These are phyloP conservation scores for Pseudogymnoascus pannorum DNA, from an alignment of 2,329 filamentous ascomycete species.

Conservation along the genomic window DNA sequence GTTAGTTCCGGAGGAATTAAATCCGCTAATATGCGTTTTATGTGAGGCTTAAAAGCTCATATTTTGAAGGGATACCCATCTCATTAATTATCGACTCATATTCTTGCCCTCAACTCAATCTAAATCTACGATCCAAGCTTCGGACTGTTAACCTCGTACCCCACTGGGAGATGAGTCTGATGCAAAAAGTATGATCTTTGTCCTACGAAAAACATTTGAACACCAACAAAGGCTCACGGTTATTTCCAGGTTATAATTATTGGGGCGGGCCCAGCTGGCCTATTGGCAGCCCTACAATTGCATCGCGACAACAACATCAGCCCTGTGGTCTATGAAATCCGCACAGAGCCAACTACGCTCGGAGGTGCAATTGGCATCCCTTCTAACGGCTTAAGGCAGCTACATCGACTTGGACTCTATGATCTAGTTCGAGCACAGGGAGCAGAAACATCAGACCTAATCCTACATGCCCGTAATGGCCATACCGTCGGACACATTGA, in stretches of 20 bases:
- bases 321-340: slow-evolving; percentile 26
- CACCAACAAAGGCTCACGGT: no score
- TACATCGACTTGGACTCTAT: slow-evolving; percentile 24
- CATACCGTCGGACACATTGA: slow-evolving; percentile 19
- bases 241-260: slow-evolving; percentile 15
- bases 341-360: slow-evolving; percentile 25
- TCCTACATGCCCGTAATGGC: slow-evolving; percentile 22
- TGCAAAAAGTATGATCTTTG: no score
- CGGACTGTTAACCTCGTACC: no score
- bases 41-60: no score
- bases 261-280: slow-evolving; percentile 16
- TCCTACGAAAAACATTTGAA: no score
- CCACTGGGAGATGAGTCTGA: no score
- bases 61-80: no score
- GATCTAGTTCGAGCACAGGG: slow-evolving; percentile 20
- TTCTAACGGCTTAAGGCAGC: slow-evolving; percentile 27
- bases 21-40: no score
- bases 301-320: slow-evolving; percentile 15
- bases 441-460: slow-evolving; percentile 15
- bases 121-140: no score
- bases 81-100: no score
- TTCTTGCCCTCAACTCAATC: no score
- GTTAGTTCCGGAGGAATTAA: no score
- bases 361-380: slow-evolving; percentile 27
- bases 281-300: slow-evolving; percentile 15